Evolutionary conservation across 805 yeast species (phyloP).

Genomic region (Saccharomycopsis lassenensis): DNA sequence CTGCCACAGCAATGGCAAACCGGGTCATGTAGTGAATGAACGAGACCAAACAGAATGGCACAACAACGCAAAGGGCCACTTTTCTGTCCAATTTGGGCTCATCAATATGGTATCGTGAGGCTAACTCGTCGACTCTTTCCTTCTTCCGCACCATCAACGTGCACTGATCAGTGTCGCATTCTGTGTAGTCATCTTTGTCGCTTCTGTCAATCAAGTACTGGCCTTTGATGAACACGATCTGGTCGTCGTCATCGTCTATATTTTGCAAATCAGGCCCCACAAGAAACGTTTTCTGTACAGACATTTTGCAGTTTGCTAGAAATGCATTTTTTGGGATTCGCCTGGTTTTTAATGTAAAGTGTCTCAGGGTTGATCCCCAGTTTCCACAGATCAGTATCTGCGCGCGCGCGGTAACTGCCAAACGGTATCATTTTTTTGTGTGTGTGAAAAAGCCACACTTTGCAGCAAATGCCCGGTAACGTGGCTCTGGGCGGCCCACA

Average conservation of each 20-base stretch:
- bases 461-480: too few species aligned
- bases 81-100: constrained; percentile 5
- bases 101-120: constrained; percentile 9
- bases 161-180: constrained; percentile 9
- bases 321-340: constrained; percentile 2
- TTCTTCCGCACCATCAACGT: constrained; percentile 4
- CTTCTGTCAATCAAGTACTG: constrained; percentile 13
- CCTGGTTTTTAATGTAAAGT: too few species aligned
- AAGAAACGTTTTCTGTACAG: neutral
- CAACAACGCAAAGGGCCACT: constrained; percentile 12
- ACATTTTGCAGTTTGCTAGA: neutral
- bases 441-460: too few species aligned
- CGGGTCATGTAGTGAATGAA: constrained; percentile 17
- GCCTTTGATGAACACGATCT: constrained; percentile 16
- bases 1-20: constrained; percentile 16
- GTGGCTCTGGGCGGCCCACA: too few species aligned
- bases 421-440: too few species aligned
- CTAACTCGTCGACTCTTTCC: constrained; percentile 6
- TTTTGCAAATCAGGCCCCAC: neutral
- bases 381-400: too few species aligned
- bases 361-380: too few species aligned
- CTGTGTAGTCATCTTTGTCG: constrained; percentile 9
- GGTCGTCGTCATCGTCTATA: constrained; percentile 11
- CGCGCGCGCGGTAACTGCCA: too few species aligned
- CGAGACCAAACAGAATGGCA: constrained; percentile 17